phyloP scores from a whole-genome alignment of 73 alveolate genomes.

The Durusdinium trenchii region DNA sequence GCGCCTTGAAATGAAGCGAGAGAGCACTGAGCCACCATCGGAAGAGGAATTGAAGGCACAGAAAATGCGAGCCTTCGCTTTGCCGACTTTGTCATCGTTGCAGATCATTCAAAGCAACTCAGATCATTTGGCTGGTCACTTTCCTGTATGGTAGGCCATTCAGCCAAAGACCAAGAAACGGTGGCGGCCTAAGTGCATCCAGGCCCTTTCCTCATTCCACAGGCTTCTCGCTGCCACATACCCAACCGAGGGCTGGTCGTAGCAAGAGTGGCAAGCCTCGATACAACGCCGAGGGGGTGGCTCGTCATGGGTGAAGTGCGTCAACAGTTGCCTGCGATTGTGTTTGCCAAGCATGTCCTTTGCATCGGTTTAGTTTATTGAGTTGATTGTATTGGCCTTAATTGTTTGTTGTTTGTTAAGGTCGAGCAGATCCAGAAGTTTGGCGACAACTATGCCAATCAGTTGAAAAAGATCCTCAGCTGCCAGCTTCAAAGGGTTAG shows the following conservation, averaged over 20 bases:
- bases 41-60: constrained; percentile 75
- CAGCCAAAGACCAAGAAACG: constrained; percentile 80
- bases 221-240: background rate
- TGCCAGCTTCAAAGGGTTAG: background rate
- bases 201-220: background rate
- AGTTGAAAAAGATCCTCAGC: constrained; percentile 55
- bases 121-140: background rate
- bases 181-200: background rate
- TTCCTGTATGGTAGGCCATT: constrained; percentile 11
- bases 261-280: constrained; percentile 75
- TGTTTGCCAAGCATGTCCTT: too few relatives aligned
- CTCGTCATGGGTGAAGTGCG: too few relatives aligned
- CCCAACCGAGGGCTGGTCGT: constrained; percentile 61
- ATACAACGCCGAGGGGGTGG: constrained; percentile 84
- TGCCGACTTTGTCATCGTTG: too few relatives aligned
- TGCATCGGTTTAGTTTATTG: too few relatives aligned
- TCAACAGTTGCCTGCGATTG: too few relatives aligned
- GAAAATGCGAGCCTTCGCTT: too few relatives aligned
- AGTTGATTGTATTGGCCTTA: background rate
- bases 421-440: constrained; percentile 91
- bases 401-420: background rate
- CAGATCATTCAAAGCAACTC: too few relatives aligned
- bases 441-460: constrained; percentile 76
- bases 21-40: constrained; percentile 70
- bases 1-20: constrained; percentile 59